Percentiles rank a stretch among this genome's conserved stretches.
Evolutionary conservation across 2,329 filamentous ascomycete species (phyloP).

Genomic region (Diaporthe vaccinii): DNA sequence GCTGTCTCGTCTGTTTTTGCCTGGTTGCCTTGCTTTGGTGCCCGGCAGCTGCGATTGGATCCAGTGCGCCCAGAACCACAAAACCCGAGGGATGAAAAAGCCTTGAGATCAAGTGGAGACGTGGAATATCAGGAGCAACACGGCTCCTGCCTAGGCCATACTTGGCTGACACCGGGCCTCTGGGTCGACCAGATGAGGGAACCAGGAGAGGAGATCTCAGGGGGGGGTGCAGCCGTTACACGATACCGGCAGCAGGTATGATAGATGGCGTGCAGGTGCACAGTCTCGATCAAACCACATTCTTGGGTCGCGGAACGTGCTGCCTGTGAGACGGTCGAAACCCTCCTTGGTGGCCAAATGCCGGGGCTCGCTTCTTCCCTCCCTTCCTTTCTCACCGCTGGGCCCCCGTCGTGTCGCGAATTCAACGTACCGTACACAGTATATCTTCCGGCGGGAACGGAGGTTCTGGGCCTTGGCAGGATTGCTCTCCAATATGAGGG

Average conservation of each 20-base stretch:
- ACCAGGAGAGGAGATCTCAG: background rate
- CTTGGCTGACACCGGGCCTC: background rate
- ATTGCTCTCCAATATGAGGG: background rate
- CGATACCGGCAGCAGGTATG: constrained; percentile 8
- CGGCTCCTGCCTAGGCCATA: background rate
- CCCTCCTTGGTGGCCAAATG: background rate
- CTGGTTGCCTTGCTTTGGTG: background rate
- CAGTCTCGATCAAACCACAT: constrained; percentile 21
- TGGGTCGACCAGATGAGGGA: background rate
- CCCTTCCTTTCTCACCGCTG: background rate
- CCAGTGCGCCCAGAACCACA: background rate
- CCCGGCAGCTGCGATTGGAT: background rate
- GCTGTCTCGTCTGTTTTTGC: background rate
- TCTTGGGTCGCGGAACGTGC: constrained; percentile 12
- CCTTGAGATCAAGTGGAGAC: background rate
- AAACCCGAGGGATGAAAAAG: constrained; percentile 5
- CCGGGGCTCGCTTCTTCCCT: background rate
- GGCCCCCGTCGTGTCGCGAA: background rate
- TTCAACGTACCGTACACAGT: background rate
- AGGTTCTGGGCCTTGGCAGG: constrained; percentile 24
- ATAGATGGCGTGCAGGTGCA: constrained; percentile 23
- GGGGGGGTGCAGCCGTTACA: background rate
- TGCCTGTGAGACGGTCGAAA: background rate
- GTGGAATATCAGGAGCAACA: background rate
- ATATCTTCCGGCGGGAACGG: background rate